These are phyloP conservation scores for Coniophora puteana DNA, from an alignment of 1,284 basidiomycete species.

Conservation along the genomic window DNA sequence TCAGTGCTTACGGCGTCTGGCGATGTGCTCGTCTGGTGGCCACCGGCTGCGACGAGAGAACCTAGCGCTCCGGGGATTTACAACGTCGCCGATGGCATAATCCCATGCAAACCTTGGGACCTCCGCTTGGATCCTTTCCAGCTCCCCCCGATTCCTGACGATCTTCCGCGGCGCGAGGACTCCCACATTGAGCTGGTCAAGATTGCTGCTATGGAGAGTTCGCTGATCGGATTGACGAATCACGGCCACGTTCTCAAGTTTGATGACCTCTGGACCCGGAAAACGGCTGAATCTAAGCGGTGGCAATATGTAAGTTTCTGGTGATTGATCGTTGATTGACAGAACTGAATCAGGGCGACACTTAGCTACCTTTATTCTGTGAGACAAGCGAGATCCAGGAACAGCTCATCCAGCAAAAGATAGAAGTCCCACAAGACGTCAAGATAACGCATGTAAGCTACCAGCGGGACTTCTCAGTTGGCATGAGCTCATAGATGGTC, in stretches of 20 bases:
- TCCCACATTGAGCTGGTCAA: conserved; percentile 57
- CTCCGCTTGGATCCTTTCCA: conserved; percentile 47
- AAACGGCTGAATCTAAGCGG: conserved; percentile 31
- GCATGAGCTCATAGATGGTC: conserved; percentile 16
- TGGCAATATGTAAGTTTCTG: conserved; percentile 72
- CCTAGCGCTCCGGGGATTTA: conserved; percentile 35
- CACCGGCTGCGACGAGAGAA: conserved; percentile 44
- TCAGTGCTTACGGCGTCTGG: conserved; percentile 67
- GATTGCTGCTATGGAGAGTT: conserved; percentile 68
- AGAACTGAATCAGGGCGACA: too few species aligned
- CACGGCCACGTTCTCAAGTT: conserved; percentile 71
- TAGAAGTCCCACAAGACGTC: conserved; percentile 42
- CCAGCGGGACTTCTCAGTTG: conserved; percentile 6
- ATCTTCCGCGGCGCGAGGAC: conserved; percentile 35
- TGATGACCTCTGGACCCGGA: conserved; percentile 28
- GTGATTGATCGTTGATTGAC: not conserved
- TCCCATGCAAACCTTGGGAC: conserved; percentile 62
- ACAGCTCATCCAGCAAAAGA: too few species aligned
- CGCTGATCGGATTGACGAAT: conserved; percentile 75
- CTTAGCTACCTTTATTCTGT: conserved; percentile 68
- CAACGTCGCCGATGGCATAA: conserved; percentile 33
- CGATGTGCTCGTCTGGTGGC: conserved; percentile 76
- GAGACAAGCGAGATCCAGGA: conserved; percentile 48
- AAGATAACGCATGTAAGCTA: conserved; percentile 64
- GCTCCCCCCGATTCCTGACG: conserved; percentile 44